Evolutionary conservation across 495 filamentous ascomycete genomes (phyloP), one percentile per base, ranked within the genome.

Genomic region (Neurospora discreta): DNA sequence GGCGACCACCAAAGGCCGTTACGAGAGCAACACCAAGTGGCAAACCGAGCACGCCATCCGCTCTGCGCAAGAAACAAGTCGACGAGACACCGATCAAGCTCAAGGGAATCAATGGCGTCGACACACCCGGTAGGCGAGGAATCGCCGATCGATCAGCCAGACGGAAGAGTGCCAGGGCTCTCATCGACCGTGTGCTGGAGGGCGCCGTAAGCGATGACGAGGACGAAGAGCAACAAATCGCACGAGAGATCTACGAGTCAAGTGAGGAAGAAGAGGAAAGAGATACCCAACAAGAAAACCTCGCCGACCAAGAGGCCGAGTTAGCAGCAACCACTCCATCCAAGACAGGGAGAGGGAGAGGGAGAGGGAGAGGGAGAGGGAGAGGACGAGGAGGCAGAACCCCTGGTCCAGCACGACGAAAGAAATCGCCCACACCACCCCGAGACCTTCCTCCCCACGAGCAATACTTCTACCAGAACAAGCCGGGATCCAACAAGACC

Each of bases 391-490:
- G 78, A 72, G 10, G 79, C 80, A 9, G 72, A 80, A 33, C 71
- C 78, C 11, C 77, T 68, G 69, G 72, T 5, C 36, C 75, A 23
- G 15, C 58, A 13, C n/a, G 72, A 5, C 87, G 89, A 71, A 91
- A 91, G 77, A 89, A 87, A 52, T 91, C 92, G 13, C 91, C 92
- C 7, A 93, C 93, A 10, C 92, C 95, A 5, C 91, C 92, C 42
- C 85, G 86, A 38, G 87, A 94, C 72, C 85, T 98, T 5, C 91
- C 94, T 26, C 84, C 93, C 0, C 91, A 97, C 74, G 95, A 99
- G 78, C 90, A 89, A 69, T 99, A 97, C 78, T 98, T 99, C 78
- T 93, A 90, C 80, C 91, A 98, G 75, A 97, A 97, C 79, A 89
- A 92, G 41, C 89, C 92, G 18, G 93, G 92, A 23, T 86, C 89